These are phyloP conservation scores for Metrosideros polymorpha DNA, from an alignment of 441 rosid genomes.

Conservation along the genomic window DNA sequence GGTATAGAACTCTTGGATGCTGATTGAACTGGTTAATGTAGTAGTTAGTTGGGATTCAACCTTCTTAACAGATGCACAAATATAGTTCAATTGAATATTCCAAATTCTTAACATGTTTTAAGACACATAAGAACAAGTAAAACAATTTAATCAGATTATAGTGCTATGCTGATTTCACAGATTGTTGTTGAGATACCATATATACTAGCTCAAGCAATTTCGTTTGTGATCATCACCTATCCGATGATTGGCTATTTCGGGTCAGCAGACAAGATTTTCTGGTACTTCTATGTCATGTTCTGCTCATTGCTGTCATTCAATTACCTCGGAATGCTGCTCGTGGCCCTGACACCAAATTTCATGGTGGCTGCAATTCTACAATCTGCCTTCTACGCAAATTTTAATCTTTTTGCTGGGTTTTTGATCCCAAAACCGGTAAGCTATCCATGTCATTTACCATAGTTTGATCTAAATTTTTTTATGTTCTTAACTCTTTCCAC, in stretches of 20 bases:
- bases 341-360: conserved; percentile 42
- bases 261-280: conserved; percentile 30
- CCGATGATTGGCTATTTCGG: conserved; percentile 44
- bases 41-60: not conserved
- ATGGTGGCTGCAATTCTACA: conserved; percentile 32
- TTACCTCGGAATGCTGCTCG: conserved; percentile 45
- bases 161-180: conserved; percentile 9
- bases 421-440: conserved; percentile 45
- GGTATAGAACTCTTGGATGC: not conserved
- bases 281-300: conserved; percentile 47
- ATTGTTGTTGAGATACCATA: conserved; percentile 46
- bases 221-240: conserved; percentile 28
- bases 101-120: not conserved
- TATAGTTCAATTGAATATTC: not conserved
- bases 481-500: not conserved
- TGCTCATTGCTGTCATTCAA: conserved; percentile 29
- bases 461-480: not conserved
- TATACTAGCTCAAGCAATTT: conserved; percentile 27
- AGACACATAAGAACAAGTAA: not conserved
- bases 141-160: not conserved
- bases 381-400: conserved; percentile 25
- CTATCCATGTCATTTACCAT: not conserved
- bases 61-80: not conserved
- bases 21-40: not conserved
- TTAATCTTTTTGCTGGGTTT: conserved; percentile 43